Evolutionary conservation across 1,139 yeast genomes (phyloP).

Genomic region (Ogataea hybrid): DNA sequence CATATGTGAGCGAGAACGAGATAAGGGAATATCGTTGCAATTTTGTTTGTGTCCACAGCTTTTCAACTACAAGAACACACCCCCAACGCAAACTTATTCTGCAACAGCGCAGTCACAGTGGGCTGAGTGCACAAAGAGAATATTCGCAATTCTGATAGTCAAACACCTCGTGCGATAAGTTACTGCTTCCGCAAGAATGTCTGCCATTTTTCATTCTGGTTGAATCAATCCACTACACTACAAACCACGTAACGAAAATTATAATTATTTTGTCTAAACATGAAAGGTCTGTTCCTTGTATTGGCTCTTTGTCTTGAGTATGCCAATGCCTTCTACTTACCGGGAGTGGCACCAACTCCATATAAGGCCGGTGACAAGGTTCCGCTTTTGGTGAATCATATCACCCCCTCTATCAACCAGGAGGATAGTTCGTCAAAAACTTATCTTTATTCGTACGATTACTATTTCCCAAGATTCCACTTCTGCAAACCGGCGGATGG

Average conservation of each 20-base stretch:
- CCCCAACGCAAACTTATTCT: too few relatives aligned
- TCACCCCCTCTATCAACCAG: constrained; percentile 74
- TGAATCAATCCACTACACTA: neutral
- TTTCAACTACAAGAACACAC: too few relatives aligned
- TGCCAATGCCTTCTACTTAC: constrained; percentile 71
- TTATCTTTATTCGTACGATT: constrained; percentile 74
- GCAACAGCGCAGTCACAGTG: too few relatives aligned
- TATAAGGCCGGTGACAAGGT: constrained; percentile 70
- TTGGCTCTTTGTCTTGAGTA: constrained; percentile 14
- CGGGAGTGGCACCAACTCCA: constrained; percentile 94
- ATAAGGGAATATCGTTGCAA: too few relatives aligned
- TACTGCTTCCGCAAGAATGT: neutral
- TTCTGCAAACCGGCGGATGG: constrained; percentile 78
- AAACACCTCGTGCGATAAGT: neutral
- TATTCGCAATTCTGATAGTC: too few relatives aligned
- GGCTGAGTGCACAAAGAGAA: too few relatives aligned
- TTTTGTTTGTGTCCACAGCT: too few relatives aligned
- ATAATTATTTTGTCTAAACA: neutral
- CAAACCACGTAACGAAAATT: constrained; percentile 7
- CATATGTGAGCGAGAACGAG: too few relatives aligned
- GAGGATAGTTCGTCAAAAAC: constrained; percentile 43
- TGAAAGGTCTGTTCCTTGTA: constrained; percentile 10
- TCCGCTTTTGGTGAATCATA: constrained; percentile 81
- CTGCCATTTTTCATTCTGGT: neutral
- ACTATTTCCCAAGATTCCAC: constrained; percentile 79